Evolutionary conservation across 768 basidiomycete species (phyloP).

Genomic region (Piloderma croceum): DNA sequence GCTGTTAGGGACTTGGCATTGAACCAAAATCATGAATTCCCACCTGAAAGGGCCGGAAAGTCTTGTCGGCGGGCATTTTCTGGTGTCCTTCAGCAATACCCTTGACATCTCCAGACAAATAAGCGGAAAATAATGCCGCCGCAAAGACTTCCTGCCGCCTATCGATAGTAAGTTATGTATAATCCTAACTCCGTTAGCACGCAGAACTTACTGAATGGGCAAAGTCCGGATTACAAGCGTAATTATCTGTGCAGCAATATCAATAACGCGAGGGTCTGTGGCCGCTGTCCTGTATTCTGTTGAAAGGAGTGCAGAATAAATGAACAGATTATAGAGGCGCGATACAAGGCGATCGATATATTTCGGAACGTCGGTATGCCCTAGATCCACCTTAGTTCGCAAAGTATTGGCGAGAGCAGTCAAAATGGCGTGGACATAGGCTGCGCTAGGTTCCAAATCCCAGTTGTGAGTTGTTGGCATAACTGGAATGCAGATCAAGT

Average conservation of each 20-base stretch:
- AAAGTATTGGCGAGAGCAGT: constrained; percentile 62
- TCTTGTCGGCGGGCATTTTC: constrained; percentile 34
- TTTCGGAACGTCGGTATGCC: constrained; percentile 59
- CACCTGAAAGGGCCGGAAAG: constrained; percentile 53
- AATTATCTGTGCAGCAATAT: constrained; percentile 60
- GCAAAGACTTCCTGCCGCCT: constrained; percentile 67
- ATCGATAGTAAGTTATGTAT: constrained; percentile 5
- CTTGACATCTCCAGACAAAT: constrained; percentile 46
- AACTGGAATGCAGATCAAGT: constrained; percentile 49
- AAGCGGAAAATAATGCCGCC: constrained; percentile 43
- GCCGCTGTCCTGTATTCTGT: constrained; percentile 26
- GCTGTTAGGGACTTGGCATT: constrained; percentile 11
- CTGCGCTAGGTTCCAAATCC: constrained; percentile 59
- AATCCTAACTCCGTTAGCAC: not conserved
- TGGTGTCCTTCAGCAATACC: constrained; percentile 52
- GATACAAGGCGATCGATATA: constrained; percentile 76
- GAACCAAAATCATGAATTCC: constrained; percentile 5
- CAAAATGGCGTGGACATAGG: constrained; percentile 83
- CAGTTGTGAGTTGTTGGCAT: constrained; percentile 12
- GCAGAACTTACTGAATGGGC: constrained; percentile 52
- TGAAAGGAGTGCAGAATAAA: constrained; percentile 35
- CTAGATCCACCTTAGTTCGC: constrained; percentile 37
- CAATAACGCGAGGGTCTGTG: constrained; percentile 47
- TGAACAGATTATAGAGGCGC: constrained; percentile 59
- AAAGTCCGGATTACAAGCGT: constrained; percentile 62